Evolutionary conservation across 805 yeast species (phyloP).

Genomic region (Metschnikowia bowlesiae): DNA sequence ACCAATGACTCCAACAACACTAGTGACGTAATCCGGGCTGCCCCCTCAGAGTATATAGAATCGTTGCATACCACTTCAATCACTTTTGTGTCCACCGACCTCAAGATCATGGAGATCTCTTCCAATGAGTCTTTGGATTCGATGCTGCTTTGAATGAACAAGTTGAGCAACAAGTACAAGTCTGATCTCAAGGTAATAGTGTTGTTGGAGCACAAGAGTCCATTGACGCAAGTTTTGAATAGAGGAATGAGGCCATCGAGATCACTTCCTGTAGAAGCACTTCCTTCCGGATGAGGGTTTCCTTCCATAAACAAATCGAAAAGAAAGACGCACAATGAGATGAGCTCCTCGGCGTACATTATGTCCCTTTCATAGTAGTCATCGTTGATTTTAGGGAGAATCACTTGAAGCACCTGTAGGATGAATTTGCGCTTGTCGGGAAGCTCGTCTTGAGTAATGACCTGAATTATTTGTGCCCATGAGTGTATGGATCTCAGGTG

Average conservation of each 20-base stretch:
- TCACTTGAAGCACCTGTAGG: slow-evolving; percentile 67
- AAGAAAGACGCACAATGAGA: slow-evolving; percentile 68
- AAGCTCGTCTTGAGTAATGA: slow-evolving; percentile 58
- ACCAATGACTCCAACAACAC: slow-evolving; percentile 67
- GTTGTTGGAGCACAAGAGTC: slow-evolving; percentile 66
- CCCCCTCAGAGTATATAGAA: slow-evolving; percentile 73
- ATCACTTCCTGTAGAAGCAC: slow-evolving; percentile 16
- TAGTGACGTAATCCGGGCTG: slow-evolving; percentile 69
- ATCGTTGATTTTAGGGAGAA: slow-evolving; percentile 65
- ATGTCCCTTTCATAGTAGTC: slow-evolving; percentile 67
- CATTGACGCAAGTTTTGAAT: slow-evolving; percentile 69
- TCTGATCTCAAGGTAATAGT: slow-evolving; percentile 70
- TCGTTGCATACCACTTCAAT: slow-evolving; percentile 69
- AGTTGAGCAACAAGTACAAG: slow-evolving; percentile 68
- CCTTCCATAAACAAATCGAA: slow-evolving; percentile 56
- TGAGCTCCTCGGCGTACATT: slow-evolving; percentile 67
- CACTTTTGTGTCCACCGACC: slow-evolving; percentile 55
- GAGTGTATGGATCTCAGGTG: slow-evolving; percentile 67
- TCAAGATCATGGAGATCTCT: slow-evolving; percentile 51
- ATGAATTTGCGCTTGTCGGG: slow-evolving; percentile 48
- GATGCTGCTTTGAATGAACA: slow-evolving; percentile 52
- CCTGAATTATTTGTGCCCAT: slow-evolving; percentile 79
- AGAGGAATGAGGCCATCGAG: slow-evolving; percentile 53
- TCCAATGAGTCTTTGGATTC: slow-evolving; percentile 38
- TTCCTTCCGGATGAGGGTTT: slow-evolving; percentile 10